Percentiles rank a stretch among this genome's conserved stretches.
Conservation (phyloP, 208 protist species). For the Acanthamoeba culbertsoni region DNA sequence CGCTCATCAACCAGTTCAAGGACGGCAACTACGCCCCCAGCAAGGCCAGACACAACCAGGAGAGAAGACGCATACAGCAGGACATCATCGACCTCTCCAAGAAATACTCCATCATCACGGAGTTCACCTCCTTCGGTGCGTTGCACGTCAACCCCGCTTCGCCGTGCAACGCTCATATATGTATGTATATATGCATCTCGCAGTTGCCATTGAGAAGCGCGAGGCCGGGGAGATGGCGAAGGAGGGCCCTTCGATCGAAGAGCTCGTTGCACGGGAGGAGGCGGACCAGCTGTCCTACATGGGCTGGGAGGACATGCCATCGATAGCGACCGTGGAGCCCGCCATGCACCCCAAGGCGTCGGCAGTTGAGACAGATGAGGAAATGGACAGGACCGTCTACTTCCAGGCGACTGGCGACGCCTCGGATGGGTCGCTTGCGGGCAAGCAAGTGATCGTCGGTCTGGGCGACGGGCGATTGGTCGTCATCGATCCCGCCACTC, state of each 20-base stretch:
- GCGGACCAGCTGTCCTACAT: neutral
- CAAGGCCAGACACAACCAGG: conserved; percentile 19
- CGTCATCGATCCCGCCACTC: neutral
- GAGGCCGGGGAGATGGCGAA: neutral
- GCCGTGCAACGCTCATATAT: neutral
- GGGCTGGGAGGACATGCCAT: neutral
- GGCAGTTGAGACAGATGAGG: neutral
- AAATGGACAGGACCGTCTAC: neutral
- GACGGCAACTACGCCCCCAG: conserved; percentile 64
- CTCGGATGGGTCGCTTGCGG: neutral
- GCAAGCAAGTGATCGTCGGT: neutral
- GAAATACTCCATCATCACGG: conserved; percentile 68
- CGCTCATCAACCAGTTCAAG: conserved; percentile 73
- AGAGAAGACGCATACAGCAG: conserved; percentile 45
- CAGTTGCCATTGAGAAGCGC: conserved; percentile 33
- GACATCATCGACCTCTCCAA: conserved; percentile 67
- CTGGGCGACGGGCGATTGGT: neutral
- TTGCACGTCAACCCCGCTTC: neutral
- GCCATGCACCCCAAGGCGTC: neutral
- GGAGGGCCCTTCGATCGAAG: conserved; percentile 4
- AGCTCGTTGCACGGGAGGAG: neutral
- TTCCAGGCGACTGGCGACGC: neutral
- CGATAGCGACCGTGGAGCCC: neutral
- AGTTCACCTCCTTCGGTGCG: conserved; percentile 72
- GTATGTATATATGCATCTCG: neutral